A percentile compares a stretch with the other conserved stretches of the same genome.
These are phyloP conservation scores for Heterobasidion parviporum DNA, from an alignment of 1,284 basidiomycete genomes.

Conservation along the genomic window DNA sequence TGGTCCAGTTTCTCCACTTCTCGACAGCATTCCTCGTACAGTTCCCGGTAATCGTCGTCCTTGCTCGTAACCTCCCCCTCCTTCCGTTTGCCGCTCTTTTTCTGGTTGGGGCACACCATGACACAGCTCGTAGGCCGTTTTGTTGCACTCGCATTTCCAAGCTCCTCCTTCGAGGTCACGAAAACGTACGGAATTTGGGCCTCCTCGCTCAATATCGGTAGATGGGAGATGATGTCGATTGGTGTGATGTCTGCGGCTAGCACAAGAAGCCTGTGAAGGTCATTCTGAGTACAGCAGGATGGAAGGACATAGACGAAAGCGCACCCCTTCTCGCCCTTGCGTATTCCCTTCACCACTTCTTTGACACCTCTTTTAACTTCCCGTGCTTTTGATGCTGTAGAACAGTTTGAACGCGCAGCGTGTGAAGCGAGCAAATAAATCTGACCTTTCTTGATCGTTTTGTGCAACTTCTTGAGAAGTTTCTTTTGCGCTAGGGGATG, in stretches of 20 bases:
- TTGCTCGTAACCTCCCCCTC: constrained; percentile 57
- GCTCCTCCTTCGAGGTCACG: constrained; percentile 85
- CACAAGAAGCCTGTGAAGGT: constrained; percentile 62
- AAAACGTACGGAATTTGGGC: constrained; percentile 90
- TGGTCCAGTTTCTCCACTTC: constrained; percentile 82
- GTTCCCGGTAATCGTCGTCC: constrained; percentile 76
- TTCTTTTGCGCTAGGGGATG: constrained; percentile 88
- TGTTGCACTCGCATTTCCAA: constrained; percentile 92
- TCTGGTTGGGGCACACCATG: constrained; percentile 80
- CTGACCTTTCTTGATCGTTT: constrained; percentile 86
- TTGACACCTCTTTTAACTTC: constrained; percentile 95
- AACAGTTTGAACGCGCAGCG: not conserved
- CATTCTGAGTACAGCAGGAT: not conserved
- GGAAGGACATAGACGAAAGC: constrained; percentile 16
- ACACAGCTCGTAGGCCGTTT: constrained; percentile 98
- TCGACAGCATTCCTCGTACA: constrained; percentile 78
- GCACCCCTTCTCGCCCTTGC: constrained; percentile 92
- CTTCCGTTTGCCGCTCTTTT: constrained; percentile 61
- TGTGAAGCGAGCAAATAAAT: constrained; percentile 2
- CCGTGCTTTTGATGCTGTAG: constrained; percentile 78
- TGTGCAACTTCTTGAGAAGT: constrained; percentile 86
- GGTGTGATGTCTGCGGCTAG: constrained; percentile 97
- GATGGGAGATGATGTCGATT: constrained; percentile 96
- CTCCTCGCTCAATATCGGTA: constrained; percentile 94
- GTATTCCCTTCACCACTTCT: constrained; percentile 92